phyloP scores from a whole-genome alignment of 108 stramenopile genomes.

The Aurantiochytrium sp. region DNA sequence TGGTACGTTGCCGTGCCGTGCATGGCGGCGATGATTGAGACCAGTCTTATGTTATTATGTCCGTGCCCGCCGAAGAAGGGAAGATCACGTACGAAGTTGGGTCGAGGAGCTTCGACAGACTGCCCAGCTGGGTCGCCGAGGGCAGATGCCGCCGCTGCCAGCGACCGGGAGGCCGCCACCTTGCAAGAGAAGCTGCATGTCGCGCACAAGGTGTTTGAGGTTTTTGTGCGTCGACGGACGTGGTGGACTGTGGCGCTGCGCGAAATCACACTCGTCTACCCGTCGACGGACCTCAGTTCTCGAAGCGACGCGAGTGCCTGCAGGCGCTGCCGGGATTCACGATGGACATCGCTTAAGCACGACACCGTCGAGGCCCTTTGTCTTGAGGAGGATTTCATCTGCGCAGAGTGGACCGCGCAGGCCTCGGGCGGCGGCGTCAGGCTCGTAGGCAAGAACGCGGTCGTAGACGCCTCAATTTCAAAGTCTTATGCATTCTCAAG shows the following conservation, averaged over 20 bases:
- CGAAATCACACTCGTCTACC: background rate
- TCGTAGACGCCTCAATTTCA: background rate
- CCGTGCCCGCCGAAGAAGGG: background rate
- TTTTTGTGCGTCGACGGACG: background rate
- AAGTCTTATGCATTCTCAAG: background rate
- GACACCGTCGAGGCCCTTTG: background rate
- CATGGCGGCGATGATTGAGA: background rate
- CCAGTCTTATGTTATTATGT: background rate
- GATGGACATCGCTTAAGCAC: constrained; percentile 24
- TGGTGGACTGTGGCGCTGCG: constrained; percentile 19
- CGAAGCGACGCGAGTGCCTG: background rate
- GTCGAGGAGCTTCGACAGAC: background rate
- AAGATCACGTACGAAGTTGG: background rate
- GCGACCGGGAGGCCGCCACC: background rate
- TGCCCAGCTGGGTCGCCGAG: background rate
- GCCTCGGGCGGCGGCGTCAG: background rate
- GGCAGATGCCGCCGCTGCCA: background rate
- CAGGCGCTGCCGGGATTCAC: background rate
- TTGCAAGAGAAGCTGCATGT: background rate
- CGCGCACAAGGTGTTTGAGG: background rate
- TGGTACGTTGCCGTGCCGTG: constrained; percentile 2
- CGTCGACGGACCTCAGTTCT: background rate
- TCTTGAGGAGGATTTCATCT: constrained; percentile 31
- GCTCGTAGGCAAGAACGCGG: background rate
- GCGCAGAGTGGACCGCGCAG: constrained; percentile 11